Percentiles rank a stretch among this genome's conserved stretches.
phyloP scores from a whole-genome alignment of 352 stramenopile genomes.

The Saprolegnia diclina region DNA sequence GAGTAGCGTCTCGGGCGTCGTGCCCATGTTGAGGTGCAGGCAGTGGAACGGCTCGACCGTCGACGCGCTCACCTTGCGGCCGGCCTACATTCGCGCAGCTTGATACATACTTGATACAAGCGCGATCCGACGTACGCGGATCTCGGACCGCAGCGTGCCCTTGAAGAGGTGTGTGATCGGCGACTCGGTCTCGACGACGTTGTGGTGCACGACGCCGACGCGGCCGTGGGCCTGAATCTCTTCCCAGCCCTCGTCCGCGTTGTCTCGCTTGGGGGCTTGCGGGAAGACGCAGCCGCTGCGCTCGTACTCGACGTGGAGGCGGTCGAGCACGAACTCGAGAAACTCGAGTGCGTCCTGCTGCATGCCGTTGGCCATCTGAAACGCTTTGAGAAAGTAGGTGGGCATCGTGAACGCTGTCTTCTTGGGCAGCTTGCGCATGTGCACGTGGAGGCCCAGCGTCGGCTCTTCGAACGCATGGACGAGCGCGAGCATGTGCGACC shows the following conservation, averaged over 20 bases:
- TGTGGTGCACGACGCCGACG: conserved; percentile 66
- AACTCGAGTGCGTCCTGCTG: conserved; percentile 84
- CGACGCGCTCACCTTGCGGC: conserved; percentile 70
- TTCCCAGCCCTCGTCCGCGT: conserved; percentile 63
- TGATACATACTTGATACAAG: neutral
- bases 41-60: conserved; percentile 85
- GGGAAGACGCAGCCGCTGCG: conserved; percentile 39
- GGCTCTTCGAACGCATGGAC: conserved; percentile 78
- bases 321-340: conserved; percentile 81
- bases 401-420: neutral
- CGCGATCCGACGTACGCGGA: conserved; percentile 23
- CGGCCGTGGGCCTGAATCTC: conserved; percentile 76
- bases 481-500: conserved; percentile 74
- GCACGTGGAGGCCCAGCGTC: conserved; percentile 36
- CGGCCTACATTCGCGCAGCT: conserved; percentile 40
- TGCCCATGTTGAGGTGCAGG: conserved; percentile 66
- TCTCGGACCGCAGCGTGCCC: conserved; percentile 64
- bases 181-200: conserved; percentile 57
- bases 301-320: conserved; percentile 78
- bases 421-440: neutral
- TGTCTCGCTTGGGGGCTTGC: conserved; percentile 7
- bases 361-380: conserved; percentile 75
- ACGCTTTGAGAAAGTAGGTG: conserved; percentile 66
- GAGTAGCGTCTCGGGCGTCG: conserved; percentile 45
- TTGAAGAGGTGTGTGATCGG: conserved; percentile 86